Evolutionary conservation across 306 rosid genomes (phyloP), one percentile per base, ranked within the genome.

Genomic region (Casuarina cunninghamiana): DNA sequence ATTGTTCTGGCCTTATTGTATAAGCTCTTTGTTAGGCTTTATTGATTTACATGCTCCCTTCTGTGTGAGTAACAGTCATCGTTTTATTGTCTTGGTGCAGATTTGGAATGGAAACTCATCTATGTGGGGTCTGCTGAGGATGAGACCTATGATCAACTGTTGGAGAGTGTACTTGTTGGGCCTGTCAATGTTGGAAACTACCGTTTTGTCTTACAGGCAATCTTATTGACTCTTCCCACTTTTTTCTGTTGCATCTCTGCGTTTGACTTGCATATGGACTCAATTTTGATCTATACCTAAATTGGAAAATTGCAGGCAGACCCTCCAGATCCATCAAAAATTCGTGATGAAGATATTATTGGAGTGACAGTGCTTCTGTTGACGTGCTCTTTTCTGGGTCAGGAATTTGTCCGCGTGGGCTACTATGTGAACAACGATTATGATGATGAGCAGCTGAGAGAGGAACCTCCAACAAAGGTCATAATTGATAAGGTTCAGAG

Each of bases 111-210:
- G 98, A 92, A 94, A 84, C 98, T 94, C 69, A 90, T 81, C 60
- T 94, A 94, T 38, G 98, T 94, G 45, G 97, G 97, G 70, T 92
- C 97, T 76, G 97, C 97, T 38, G 97, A 92, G 85, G 97, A 92
- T 79, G 97, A 92, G 87, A 94, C 92, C 0, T 94, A 92, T 77
- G 98, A 94, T 77, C 98, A 94, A 80, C 83, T 90, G 37, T 60
- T 94, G 49, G 98, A 94, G 84, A 92, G 98, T 73, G 97, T 94
- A 4, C 95, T 94, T 50, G 98, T 94, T 73, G 97, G 97, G 80
- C 97, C 95, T 53, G 95, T 92, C 76, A 94, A 94, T 77, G 92
- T 94, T 73, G 98, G 97, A 62, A 94, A 94, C 81, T 94, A 90
- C 73, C 91, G 93, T 58, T 94, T 94, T 81, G 92, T 90, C 39